Base-by-base conservation (phyloP, 1,284 basidiomycete genomes). In the Trichosporon faecale region DNA sequence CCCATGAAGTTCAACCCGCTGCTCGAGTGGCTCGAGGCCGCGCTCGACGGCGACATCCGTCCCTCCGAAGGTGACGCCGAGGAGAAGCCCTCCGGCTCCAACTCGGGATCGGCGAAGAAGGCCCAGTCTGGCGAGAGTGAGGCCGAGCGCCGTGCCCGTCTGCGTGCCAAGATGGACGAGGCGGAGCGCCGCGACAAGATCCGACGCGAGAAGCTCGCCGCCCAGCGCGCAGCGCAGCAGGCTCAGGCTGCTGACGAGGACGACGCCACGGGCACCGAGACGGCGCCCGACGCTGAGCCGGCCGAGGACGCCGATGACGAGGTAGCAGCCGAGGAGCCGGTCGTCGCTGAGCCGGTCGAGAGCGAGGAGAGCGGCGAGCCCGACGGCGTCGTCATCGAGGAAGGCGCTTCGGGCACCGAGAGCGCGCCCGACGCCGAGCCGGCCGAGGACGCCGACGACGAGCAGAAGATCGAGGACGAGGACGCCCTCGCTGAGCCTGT, bases 1-100 rank as follows among this genome's bases (percentile, higher is more conserved):
- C 74, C 72, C 3, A 66, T 84, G 66, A 85, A 84, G 73, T 84
- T 82, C 74, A 82, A 85, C 70, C 75, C 77, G 5, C 75, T 85
- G 0, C 73, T 82, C 35, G 76, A 79, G 52, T 81, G 77, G 77
- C 76, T 84, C 23, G 77, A 78, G 66, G 65, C 71, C 12, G 68
- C 67, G 12, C 44, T 68, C 25, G 64, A 21, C n/a, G 68, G 68
- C 40, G 60, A 37, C 63, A 70, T 68, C 46, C 64, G 46, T 46
- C 33, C 55, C 0, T 40, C 64, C 27, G 60, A 68, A 31, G 49
- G 60, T 31, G 68, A 65, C 23, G n/a, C 12, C 16, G 33, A 57
- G 21, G 68, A 73, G 46, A 18, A 72, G 73, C 21, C 49, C 23
- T 52, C 49, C 21, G 21, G 70, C 71, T 9, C 66, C 57, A 1